Conservation (phyloP, 352 stramenopile species). For the Globisporangium emineosum region DNA sequence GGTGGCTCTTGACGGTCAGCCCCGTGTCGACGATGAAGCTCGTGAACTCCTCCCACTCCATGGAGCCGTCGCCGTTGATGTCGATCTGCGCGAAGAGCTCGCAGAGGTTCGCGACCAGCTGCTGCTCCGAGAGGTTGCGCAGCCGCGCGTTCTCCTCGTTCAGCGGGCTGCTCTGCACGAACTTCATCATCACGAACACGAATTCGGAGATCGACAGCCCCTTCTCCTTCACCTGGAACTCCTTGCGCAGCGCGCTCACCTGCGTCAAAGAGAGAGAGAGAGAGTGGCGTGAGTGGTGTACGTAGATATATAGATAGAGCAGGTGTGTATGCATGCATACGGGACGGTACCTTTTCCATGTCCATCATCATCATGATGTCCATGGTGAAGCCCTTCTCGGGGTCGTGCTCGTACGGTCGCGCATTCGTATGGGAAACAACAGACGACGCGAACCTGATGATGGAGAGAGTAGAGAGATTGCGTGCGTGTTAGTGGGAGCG, state of each 20-base stretch:
- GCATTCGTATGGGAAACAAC: neutral
- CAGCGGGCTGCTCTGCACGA: constrained; percentile 52
- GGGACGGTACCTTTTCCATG: constrained; percentile 60
- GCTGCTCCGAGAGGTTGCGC: constrained; percentile 56
- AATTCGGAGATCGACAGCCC: constrained; percentile 84
- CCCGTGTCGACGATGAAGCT: constrained; percentile 90
- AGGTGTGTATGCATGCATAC: neutral
- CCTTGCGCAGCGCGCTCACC: constrained; percentile 73
- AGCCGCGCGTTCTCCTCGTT: constrained; percentile 67
- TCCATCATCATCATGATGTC: constrained; percentile 93
- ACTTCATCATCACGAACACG: constrained; percentile 85
- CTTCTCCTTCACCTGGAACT: constrained; percentile 83
- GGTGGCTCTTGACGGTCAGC: constrained; percentile 75
- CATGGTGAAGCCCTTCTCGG: constrained; percentile 85
- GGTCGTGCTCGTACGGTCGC: constrained; percentile 67
- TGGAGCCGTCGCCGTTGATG: constrained; percentile 89
- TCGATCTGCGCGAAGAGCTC: constrained; percentile 91
- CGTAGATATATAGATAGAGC: neutral
- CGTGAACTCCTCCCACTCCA: constrained; percentile 92
- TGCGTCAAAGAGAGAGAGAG: constrained; percentile 4
- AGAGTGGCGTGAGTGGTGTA: neutral
- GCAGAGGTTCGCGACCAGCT: constrained; percentile 83
- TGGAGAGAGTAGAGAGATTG: neutral
- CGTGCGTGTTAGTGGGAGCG: neutral
- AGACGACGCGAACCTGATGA: constrained; percentile 6